Conservation (phyloP, 2,329 filamentous ascomycete species). For the Aspergillus sojae region DNA sequence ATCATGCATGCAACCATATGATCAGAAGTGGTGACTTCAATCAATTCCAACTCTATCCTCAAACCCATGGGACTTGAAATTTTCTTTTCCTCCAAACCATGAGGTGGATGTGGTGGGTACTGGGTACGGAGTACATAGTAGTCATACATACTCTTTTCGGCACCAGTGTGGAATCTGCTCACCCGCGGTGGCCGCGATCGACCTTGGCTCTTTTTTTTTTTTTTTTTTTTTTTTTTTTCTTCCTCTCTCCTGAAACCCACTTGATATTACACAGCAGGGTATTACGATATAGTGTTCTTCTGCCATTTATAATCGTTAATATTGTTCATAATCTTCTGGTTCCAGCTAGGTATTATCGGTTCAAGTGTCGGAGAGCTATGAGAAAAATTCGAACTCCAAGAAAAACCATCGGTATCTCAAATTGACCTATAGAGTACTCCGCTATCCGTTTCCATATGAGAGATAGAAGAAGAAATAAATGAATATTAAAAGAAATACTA, state of each 20-base stretch:
- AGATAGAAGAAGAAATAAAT: no score
- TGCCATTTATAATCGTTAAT: neutral
- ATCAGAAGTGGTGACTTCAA: neutral
- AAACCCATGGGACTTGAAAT: constrained; percentile 2
- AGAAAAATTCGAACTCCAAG: neutral
- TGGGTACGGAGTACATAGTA: neutral
- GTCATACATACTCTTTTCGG: neutral
- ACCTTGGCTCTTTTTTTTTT: neutral
- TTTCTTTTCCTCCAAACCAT: constrained; percentile 2
- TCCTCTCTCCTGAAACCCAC: no score
- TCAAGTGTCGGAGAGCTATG: neutral
- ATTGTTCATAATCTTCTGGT: neutral
- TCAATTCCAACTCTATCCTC: neutral
- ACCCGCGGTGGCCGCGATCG: constrained; percentile 3
- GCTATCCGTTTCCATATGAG: neutral
- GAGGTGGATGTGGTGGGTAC: neutral
- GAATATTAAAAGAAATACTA: neutral
- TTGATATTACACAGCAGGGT: neutral
- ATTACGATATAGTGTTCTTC: neutral
- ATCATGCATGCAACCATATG: neutral
- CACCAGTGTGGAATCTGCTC: neutral
- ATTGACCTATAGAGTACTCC: neutral
- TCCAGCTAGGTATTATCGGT: neutral
- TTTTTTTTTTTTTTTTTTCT: neutral
- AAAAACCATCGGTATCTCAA: neutral